Base-by-base conservation (phyloP, 1,284 basidiomycete genomes). In the Heliocybe sulcata region DNA sequence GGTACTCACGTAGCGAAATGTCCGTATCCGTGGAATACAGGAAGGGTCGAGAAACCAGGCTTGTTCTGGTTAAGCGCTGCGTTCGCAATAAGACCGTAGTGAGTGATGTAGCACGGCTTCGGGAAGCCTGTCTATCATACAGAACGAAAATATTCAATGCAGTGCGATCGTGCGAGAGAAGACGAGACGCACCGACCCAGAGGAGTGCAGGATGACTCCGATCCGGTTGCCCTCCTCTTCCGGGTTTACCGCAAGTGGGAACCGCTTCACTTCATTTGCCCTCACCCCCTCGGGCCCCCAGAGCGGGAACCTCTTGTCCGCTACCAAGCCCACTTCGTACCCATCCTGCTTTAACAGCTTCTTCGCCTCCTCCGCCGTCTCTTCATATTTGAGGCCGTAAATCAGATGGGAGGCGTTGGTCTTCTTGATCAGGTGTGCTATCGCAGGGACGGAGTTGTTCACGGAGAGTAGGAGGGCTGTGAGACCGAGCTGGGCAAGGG, bases 171-270 rank as follows among this genome's bases (percentile, higher is more conserved):
- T 35, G 16, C 33, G 38, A 20, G 16, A 42, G 4, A 6, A 71
- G 9, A 73, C 73, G 51, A 72, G 69, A 23, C 79, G 71, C 4
- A 80, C 80, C 12, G 81, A 83, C 35, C 83, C 83, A 1, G 75
- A 78, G 2, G 82, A 83, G 59, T 86, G 84, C n/a, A 86, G 68
- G 54, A 84, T 74, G 10, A 81, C 76, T 11, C 76, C 69, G 1
- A 76, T 72, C 20, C 80, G 64, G 16, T 57, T 56, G 29, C 4
- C 6, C 60, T 83, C 80, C 54, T 75, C 67, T 16, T 77, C 69
- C 1, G 77, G 77, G 0, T 65, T 72, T n/a, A 82, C 64, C 38
- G 67, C 62, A 1, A 67, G 58, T 3, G 68, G 64, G 60, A 70
- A 75, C 1, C 60, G 55, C 1, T 67, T 62, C 50, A 75, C 70